Percentiles rank a stretch among this genome's conserved stretches.
Conservation (phyloP, 1,139 yeast genomes). For the Yamadazyma friedrichii region DNA sequence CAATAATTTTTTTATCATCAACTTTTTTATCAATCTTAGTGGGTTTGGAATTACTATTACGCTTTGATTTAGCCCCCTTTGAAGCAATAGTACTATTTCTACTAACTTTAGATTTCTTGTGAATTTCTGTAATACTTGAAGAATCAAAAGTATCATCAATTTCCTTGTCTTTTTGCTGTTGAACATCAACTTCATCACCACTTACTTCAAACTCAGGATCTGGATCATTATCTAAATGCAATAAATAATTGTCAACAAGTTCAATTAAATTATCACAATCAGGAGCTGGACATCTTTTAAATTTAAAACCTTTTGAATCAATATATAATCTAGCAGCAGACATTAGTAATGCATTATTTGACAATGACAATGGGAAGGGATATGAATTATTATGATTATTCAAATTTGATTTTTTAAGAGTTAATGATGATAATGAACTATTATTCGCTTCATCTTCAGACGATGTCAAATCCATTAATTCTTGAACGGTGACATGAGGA, state of each 20-base stretch:
- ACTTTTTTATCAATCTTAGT: not conserved
- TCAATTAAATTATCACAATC: constrained; percentile 54
- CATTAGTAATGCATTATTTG: constrained; percentile 19
- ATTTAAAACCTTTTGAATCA: constrained; percentile 45
- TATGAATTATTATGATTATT: too few species aligned
- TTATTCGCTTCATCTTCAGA: not conserved
- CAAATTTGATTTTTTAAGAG: not conserved
- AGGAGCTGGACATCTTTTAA: constrained; percentile 84
- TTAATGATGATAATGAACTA: not conserved
- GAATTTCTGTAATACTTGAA: not conserved
- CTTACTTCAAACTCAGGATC: not conserved
- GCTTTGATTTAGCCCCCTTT: not conserved
- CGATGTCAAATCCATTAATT: constrained; percentile 9
- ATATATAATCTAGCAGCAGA: constrained; percentile 49
- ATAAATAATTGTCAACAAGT: constrained; percentile 10
- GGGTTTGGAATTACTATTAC: not conserved
- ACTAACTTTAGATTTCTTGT: not conserved
- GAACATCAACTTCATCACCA: constrained; percentile 15
- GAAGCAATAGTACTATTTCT: not conserved
- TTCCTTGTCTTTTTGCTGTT: not conserved
- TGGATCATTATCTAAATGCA: constrained; percentile 5
- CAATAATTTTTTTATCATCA: constrained; percentile 5
- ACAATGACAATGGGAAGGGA: not conserved
- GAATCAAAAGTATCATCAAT: not conserved
- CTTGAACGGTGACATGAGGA: constrained; percentile 27